Conservation (phyloP, 768 basidiomycete species). For the Russula earlei region DNA sequence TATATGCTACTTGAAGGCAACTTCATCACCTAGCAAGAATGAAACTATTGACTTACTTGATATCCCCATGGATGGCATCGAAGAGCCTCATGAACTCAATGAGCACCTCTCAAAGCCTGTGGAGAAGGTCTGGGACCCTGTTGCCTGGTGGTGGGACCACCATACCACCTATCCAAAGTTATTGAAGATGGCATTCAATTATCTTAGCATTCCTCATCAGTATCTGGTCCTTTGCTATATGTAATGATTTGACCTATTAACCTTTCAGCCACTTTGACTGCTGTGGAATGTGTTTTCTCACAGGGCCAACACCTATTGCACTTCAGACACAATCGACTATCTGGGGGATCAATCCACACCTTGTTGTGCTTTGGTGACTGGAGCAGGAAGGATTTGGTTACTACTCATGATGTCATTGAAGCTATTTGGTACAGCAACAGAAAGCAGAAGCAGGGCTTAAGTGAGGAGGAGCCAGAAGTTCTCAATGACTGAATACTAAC, state of each 20-base stretch:
- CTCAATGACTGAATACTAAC: no score
- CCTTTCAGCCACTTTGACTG: background rate
- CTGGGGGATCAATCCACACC: background rate
- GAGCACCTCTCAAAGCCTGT: background rate
- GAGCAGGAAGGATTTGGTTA: background rate
- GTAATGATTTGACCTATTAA: background rate
- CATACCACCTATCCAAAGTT: background rate
- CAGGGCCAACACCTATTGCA: background rate
- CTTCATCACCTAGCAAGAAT: no score
- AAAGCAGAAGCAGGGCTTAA: no score
- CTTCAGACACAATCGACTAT: background rate
- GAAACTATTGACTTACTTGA: background rate
- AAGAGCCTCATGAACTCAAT: background rate
- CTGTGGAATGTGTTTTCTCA: background rate
- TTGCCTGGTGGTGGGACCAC: background rate
- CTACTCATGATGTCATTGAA: background rate
- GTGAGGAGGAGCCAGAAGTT: no score
- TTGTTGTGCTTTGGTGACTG: background rate
- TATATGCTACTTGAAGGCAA: background rate
- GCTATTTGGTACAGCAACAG: background rate
- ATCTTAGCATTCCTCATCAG: background rate
- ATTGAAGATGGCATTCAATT: background rate
- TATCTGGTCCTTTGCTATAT: background rate
- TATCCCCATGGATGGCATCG: background rate
- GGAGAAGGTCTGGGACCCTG: background rate